phyloP scores from a whole-genome alignment of 2,329 filamentous ascomycete genomes.

The Blastomyces parvus region DNA sequence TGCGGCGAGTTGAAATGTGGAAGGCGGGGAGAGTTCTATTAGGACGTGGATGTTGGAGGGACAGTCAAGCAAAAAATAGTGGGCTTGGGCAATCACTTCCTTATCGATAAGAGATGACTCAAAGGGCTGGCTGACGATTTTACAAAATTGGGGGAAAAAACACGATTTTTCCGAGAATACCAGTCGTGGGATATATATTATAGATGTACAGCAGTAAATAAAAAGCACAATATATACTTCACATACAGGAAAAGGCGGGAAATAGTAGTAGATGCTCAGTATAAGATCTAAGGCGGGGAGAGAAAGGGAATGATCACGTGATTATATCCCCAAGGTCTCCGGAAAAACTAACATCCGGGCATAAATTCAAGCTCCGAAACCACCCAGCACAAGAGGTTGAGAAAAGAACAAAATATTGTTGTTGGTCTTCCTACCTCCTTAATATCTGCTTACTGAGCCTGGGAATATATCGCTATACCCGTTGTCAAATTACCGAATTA shows the following conservation, averaged over 20 bases:
- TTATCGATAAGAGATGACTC: constrained; percentile 4
- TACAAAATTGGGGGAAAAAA: neutral
- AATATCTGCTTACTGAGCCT: neutral
- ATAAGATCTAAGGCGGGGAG: too few species aligned
- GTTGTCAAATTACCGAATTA: neutral
- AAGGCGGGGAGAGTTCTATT: neutral
- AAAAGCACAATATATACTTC: neutral
- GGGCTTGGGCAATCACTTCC: neutral
- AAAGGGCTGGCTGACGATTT: neutral
- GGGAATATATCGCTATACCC: neutral
- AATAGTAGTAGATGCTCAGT: too few species aligned
- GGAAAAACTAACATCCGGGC: constrained; percentile 1
- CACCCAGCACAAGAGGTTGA: neutral
- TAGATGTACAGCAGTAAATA: neutral
- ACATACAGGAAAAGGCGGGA: too few species aligned
- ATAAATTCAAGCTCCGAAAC: neutral
- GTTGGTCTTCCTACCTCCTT: neutral
- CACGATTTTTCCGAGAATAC: too few species aligned
- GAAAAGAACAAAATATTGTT: neutral
- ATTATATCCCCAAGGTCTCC: neutral
- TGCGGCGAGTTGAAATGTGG: neutral
- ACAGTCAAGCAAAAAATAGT: constrained; percentile 3
- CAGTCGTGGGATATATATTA: neutral
- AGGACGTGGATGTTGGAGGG: neutral
- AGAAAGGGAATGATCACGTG: too few species aligned